Evolutionary conservation across 768 basidiomycete species (phyloP), one percentile per base, ranked within the genome.

Genomic region (Mycena kentingensis): DNA sequence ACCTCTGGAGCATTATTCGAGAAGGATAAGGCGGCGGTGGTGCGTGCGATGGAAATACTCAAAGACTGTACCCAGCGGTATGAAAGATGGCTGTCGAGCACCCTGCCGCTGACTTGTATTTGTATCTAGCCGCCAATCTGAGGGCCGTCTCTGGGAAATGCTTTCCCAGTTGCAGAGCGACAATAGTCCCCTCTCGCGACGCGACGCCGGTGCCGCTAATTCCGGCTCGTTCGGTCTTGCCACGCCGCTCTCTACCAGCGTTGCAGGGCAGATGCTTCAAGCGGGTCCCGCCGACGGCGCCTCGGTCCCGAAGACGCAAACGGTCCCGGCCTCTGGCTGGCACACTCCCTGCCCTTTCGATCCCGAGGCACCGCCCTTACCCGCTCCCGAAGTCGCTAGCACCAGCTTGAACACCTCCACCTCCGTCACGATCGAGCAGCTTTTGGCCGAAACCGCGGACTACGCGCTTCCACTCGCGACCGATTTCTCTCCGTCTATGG

Each of bases 111-210:
- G 12, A 18, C 12, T 12, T 29, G 13, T 10, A 42, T 28, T 46
- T 21, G 15, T 25, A 21, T 39, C 6, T 37, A 49, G 48, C 3
- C 36, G 37, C 10, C 48, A 41, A 16, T 27, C 48, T 10, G 41
- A 42, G 24, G 41, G 41, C 4, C 46, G 46, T n/a, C 28, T 48
- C 6, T 48, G 46, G 46, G 46, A 48, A 18, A 32, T 48, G 16
- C 19, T 48, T 6, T n/a, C 16, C 13, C 32, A 48, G 32, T 34
- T 48, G 21, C 46, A 35, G 22, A 18, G 32, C n/a, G 22, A 35
- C 21, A 34, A 48, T 13, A 36, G 46, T 25, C 46, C 31, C 12
- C 25, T 48, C 12, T 21, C 32, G 22, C 32, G 22, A 13, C 25
- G 15, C 2, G 32, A 25, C 31, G 3, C 21, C n/a, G 32, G 21